Evolutionary conservation across 768 basidiomycete genomes (phyloP), one percentile per base, ranked within the genome.

Genomic region (Trichaptum fuscoviolaceum): DNA sequence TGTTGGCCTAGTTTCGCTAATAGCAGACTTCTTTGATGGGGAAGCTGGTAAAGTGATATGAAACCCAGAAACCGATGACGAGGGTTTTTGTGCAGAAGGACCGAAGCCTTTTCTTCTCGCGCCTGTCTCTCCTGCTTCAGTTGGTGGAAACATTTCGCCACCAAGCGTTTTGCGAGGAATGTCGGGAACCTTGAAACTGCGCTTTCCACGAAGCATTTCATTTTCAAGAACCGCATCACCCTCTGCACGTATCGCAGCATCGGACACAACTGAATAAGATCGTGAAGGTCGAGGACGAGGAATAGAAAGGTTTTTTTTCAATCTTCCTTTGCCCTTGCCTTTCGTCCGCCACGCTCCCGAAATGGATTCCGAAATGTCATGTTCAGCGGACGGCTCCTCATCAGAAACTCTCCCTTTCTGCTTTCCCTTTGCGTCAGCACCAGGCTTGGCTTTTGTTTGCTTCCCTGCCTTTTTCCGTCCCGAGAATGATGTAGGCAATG

Each of bases 341-440:
- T 60, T 58, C 52, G 52, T 6, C 57, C 67, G 64, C 52, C 66
- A 66, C 25, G 64, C n/a, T 42, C 26, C 67, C 24, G 66, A 52
- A 7, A 36, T 27, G 36, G 68, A 65, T 42, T 62, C 63, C 26
- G 25, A 30, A 12, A 35, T 23, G 1, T 58, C 65, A 30, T 24
- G 26, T 64, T 24, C 60, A 5, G 70, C 64, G 24, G 67, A 66
- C 6, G 70, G 66, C 59, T 69, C 68, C 15, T 23, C 18, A 15
- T 63, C 35, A 63, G 17, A 27, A 20, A 75, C 68, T 34, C 73
- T 63, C 27, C 70, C 74, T 58, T 70, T 77, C 67, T 77, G 75
- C 63, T 76, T 76, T 15, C 76, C 76, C 58, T 73, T 75, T 0
- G 75, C 74, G 62, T 73, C 77, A 17, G 68, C 67, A 3, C 76